A percentile compares a stretch with the other conserved stretches of the same genome.
phyloP scores from a whole-genome alignment of 441 rosid genomes.

The Aquilaria agallochum region DNA sequence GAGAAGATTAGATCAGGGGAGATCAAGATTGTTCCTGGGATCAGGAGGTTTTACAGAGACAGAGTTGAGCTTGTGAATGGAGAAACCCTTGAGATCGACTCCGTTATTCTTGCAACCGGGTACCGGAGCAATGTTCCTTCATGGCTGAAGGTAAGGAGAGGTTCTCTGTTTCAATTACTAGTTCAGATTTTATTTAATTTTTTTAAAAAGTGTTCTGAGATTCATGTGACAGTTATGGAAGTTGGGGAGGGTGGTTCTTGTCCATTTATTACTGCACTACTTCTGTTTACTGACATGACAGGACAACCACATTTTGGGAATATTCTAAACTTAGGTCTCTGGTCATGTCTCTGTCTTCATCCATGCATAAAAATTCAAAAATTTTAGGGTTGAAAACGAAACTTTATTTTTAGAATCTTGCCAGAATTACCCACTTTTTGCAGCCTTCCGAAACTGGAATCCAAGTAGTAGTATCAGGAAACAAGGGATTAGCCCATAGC shows the following conservation, averaged over 20 bases:
- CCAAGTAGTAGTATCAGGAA: constrained; percentile 4
- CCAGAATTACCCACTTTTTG: background rate
- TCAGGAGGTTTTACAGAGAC: constrained; percentile 44
- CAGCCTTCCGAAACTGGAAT: constrained; percentile 5
- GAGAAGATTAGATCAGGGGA: constrained; percentile 57
- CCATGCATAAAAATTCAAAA: constrained; percentile 10
- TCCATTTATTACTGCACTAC: constrained; percentile 1
- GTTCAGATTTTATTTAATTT: constrained; percentile 5
- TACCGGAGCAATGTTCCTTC: constrained; percentile 90
- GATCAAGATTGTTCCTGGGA: constrained; percentile 62
- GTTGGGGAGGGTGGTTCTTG: constrained; percentile 21
- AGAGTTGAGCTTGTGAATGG: constrained; percentile 68
- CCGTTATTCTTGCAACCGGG: constrained; percentile 82
- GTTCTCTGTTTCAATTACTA: background rate
- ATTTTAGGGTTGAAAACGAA: background rate
- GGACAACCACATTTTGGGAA: constrained; percentile 12
- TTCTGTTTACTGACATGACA: constrained; percentile 4
- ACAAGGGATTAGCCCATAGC: background rate
- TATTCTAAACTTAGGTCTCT: constrained; percentile 13
- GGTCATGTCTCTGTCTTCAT: constrained; percentile 15
- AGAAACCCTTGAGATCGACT: constrained; percentile 46
- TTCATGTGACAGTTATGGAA: constrained; percentile 32
- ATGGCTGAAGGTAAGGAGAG: constrained; percentile 65
- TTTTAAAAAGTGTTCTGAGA: background rate
- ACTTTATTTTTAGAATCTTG: constrained; percentile 11